phyloP scores from a whole-genome alignment of 306 rosid genomes.

The Vigna angularis region DNA sequence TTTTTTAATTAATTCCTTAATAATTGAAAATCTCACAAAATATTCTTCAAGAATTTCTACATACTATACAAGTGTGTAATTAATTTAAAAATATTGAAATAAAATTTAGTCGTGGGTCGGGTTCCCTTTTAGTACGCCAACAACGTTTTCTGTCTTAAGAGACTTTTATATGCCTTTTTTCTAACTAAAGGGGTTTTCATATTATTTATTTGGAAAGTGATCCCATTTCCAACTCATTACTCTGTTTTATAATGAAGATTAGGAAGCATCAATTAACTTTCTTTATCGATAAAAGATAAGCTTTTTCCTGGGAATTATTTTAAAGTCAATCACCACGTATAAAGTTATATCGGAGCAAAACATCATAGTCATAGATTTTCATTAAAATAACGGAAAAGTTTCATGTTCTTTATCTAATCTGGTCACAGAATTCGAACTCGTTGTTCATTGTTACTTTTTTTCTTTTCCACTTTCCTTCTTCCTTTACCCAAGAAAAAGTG shows the following conservation, averaged over 20 bases:
- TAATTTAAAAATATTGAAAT: not conserved
- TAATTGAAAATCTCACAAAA: not conserved
- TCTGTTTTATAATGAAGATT: constrained; percentile 55
- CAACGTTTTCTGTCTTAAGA: constrained; percentile 12
- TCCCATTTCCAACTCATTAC: constrained; percentile 57
- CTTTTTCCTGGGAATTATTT: constrained; percentile 30
- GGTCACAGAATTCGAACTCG: not conserved
- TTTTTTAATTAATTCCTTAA: not conserved
- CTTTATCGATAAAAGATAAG: constrained; percentile 6
- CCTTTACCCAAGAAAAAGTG: not conserved
- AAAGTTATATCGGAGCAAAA: constrained; percentile 16
- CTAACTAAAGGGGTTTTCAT: constrained; percentile 51
- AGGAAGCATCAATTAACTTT: constrained; percentile 36
- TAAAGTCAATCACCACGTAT: constrained; percentile 4
- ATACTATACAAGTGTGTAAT: not conserved
- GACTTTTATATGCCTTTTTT: constrained; percentile 46
- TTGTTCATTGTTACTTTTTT: not conserved
- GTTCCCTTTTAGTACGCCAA: constrained; percentile 48
- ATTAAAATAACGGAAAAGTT: not conserved
- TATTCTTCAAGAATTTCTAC: not conserved
- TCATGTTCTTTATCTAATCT: not conserved
- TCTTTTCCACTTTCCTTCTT: not conserved
- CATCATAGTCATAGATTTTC: not conserved
- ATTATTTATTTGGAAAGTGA: constrained; percentile 52
- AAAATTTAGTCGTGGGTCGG: no score